Conservation (phyloP, 2,329 filamentous ascomycete genomes). For the Biscogniauxia marginata region DNA sequence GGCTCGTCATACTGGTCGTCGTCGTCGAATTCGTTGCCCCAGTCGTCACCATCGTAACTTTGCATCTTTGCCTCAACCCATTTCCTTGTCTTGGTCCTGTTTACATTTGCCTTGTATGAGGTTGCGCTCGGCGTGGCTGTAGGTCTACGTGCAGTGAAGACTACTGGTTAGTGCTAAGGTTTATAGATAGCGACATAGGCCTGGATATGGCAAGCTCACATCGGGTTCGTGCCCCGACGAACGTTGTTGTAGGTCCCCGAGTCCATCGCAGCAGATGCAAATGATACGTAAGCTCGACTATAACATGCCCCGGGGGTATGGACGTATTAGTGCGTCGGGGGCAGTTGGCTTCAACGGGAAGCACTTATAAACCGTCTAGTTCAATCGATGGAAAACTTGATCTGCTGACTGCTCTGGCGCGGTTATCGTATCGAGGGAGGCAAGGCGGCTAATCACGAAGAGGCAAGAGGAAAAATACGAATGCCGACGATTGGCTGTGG, state of each 20-base stretch:
- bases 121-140: slow-evolving; percentile 17
- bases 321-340: no score
- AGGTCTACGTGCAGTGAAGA: slow-evolving; percentile 12
- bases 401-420: not conserved
- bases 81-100: slow-evolving; percentile 86
- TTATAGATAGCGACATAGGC: not conserved
- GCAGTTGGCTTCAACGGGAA: not conserved
- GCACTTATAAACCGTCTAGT: not conserved
- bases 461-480: not conserved
- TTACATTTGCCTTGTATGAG: slow-evolving; percentile 79
- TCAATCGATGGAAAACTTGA: not conserved
- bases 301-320: not conserved
- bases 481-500: no score
- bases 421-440: not conserved
- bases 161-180: not conserved
- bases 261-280: slow-evolving; percentile 15
- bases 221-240: slow-evolving; percentile 15
- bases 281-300: not conserved
- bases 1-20: slow-evolving; percentile 56
- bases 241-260: slow-evolving; percentile 22
- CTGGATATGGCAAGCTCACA: slow-evolving; percentile 8
- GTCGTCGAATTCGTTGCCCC: slow-evolving; percentile 73
- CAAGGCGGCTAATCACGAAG: not conserved
- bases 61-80: slow-evolving; percentile 88
- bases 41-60: slow-evolving; percentile 90